Evolutionary conservation across 2,329 filamentous ascomycete genomes (phyloP).

Genomic region (Diaporthe sp.): DNA sequence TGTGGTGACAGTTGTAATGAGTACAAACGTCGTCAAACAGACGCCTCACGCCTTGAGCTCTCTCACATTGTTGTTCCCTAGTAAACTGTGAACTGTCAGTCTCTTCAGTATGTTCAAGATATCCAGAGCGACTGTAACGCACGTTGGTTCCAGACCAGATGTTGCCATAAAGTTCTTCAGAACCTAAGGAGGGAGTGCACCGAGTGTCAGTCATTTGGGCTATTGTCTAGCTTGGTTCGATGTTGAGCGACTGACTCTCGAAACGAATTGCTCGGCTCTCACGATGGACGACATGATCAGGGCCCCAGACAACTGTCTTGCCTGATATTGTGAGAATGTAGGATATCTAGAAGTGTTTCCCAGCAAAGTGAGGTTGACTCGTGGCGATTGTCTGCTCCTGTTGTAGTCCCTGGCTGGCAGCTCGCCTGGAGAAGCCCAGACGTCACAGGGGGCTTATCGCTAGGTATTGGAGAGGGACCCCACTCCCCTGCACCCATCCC

Average conservation of each 20-base stretch:
- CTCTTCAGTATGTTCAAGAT: not conserved
- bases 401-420: not conserved
- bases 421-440: not conserved
- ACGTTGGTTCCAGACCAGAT: constrained; percentile 92
- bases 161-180: constrained; percentile 87
- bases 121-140: constrained; percentile 41
- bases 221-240: not conserved
- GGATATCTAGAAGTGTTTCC: not conserved
- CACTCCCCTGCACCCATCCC: not conserved
- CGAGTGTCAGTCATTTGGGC: constrained; percentile 1
- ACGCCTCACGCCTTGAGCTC: not conserved
- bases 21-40: not conserved
- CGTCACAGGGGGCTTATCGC: constrained; percentile 25
- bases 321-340: not conserved
- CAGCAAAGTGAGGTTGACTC: not conserved
- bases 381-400: no score
- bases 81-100: constrained; percentile 27
- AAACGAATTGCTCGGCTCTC: constrained; percentile 9
- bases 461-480: not conserved
- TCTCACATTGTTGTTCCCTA: constrained; percentile 35
- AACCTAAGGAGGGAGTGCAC: constrained; percentile 66
- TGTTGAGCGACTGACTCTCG: constrained; percentile 24
- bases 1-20: constrained; percentile 48
- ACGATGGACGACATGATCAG: constrained; percentile 27
- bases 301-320: not conserved